Evolutionary conservation across 495 filamentous ascomycete genomes (phyloP).

Genomic region (Usnea hakonensis): DNA sequence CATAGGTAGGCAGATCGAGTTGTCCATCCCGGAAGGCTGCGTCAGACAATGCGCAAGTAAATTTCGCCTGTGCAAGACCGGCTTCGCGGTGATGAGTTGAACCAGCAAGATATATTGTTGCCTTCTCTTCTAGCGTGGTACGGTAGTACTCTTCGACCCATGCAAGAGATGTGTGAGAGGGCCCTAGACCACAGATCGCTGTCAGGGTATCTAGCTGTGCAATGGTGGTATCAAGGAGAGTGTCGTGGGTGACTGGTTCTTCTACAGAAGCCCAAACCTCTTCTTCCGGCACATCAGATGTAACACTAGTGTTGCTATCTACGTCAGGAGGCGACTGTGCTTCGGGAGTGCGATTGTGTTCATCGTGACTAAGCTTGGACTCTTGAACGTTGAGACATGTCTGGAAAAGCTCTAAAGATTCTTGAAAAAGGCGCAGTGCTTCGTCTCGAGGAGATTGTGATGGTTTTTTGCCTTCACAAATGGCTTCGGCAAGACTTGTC

Average conservation of each 20-base stretch:
- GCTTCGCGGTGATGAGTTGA: slow-evolving; percentile 44
- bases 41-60: slow-evolving; percentile 46
- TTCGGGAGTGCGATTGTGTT: slow-evolving; percentile 34
- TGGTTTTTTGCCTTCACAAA: slow-evolving; percentile 41
- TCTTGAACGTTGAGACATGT: slow-evolving; percentile 54
- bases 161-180: slow-evolving; percentile 35
- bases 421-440: slow-evolving; percentile 45
- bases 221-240: slow-evolving; percentile 56
- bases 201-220: slow-evolving; percentile 55
- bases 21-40: slow-evolving; percentile 44
- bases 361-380: slow-evolving; percentile 45
- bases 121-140: slow-evolving; percentile 39
- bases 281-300: slow-evolving; percentile 33
- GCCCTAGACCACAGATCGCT: slow-evolving; percentile 47
- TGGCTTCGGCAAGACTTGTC: slow-evolving; percentile 53
- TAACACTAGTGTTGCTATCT: not conserved
- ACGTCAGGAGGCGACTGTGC: slow-evolving; percentile 6
- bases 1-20: slow-evolving; percentile 44
- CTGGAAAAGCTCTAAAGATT: slow-evolving; percentile 56
- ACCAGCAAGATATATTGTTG: slow-evolving; percentile 38
- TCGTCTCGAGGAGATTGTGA: slow-evolving; percentile 35
- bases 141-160: slow-evolving; percentile 51
- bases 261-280: slow-evolving; percentile 56
- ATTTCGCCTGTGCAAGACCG: slow-evolving; percentile 45
- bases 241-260: slow-evolving; percentile 52